These are phyloP conservation scores for Phlebiopsis flavidoalba DNA, from an alignment of 768 basidiomycete species.

Conservation along the genomic window DNA sequence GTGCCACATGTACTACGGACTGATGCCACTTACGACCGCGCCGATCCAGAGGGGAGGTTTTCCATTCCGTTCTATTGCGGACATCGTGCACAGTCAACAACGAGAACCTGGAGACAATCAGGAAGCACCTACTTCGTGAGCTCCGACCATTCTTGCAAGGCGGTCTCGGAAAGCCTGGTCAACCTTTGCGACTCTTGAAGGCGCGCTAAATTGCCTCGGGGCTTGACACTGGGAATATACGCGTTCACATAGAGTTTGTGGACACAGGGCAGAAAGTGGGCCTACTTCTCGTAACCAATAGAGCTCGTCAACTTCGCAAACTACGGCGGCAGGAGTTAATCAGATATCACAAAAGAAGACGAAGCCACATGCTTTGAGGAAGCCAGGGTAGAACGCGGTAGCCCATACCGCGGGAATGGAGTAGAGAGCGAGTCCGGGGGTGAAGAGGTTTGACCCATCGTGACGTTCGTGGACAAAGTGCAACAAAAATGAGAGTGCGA, in stretches of 20 bases:
- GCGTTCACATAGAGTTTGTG: background rate
- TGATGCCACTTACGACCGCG: constrained; percentile 1
- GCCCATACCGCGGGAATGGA: constrained; percentile 4
- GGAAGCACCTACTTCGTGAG: background rate
- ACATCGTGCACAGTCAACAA: background rate
- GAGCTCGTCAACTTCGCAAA: background rate
- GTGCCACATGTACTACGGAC: background rate
- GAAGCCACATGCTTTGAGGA: background rate
- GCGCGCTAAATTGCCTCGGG: background rate
- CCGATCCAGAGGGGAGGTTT: constrained; percentile 2
- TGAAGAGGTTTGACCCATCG: background rate
- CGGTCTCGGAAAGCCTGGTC: background rate
- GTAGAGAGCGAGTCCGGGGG: constrained; percentile 2
- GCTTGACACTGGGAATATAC: background rate
- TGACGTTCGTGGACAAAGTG: background rate
- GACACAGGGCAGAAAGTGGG: too few species aligned
- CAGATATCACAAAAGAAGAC: background rate
- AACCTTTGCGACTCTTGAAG: background rate
- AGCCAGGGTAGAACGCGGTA: constrained; percentile 2
- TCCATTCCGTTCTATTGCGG: constrained; percentile 5
- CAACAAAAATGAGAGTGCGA: too few species aligned
- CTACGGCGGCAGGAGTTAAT: background rate
- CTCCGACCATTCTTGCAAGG: background rate
- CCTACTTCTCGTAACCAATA: constrained; percentile 1
- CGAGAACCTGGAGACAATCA: background rate